phyloP scores from a whole-genome alignment of 2,329 filamentous ascomycete species.

The Colletotrichum musae region DNA sequence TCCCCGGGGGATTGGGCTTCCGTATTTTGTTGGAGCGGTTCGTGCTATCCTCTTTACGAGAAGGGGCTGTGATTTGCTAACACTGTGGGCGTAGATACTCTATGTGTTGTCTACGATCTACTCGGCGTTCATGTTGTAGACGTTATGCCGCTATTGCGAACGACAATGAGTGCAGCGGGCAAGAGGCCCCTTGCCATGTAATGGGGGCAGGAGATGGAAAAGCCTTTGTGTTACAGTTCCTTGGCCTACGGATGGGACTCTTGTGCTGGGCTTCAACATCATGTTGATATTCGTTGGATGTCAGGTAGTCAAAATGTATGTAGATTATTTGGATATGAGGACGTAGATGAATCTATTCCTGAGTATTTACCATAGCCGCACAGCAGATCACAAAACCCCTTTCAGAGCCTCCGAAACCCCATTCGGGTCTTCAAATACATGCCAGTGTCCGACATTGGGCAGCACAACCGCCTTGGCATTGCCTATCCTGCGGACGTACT shows the following conservation, averaged over 20 bases:
- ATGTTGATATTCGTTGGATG: too few species aligned
- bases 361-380: neutral
- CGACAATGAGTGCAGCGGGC: too few species aligned
- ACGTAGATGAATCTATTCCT: neutral
- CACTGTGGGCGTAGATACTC: neutral
- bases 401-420: constrained; percentile 50
- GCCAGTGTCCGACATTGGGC: constrained; percentile 64
- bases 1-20: neutral
- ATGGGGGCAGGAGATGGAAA: too few species aligned
- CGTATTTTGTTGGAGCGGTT: constrained; percentile 13
- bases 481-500: constrained; percentile 48
- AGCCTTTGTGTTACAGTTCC: too few species aligned
- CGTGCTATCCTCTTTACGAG: neutral
- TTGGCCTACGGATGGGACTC: too few species aligned
- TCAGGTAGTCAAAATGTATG: too few species aligned
- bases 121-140: neutral
- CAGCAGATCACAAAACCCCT: constrained; percentile 12
- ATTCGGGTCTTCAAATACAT: constrained; percentile 62
- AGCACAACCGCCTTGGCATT: constrained; percentile 52
- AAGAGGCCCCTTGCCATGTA: too few species aligned
- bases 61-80: neutral
- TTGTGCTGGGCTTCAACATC: too few species aligned
- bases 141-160: neutral
- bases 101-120: neutral
- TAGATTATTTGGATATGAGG: too few species aligned